Conservation (phyloP, 148 eudicot genomes). For the Beta vulgaris region DNA sequence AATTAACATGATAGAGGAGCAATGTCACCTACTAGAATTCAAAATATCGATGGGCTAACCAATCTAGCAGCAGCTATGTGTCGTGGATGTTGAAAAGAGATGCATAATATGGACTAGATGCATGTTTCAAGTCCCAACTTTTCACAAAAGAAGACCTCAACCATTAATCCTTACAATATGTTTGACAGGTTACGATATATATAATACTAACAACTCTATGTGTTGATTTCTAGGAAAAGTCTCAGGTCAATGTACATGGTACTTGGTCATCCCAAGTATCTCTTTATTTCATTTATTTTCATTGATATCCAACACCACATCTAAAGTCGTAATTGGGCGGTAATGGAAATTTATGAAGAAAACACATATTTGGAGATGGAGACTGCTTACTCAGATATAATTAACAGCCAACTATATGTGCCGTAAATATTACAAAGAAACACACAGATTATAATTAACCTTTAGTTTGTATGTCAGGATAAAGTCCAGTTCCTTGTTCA, state of each 20-base stretch:
- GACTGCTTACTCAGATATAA: too few relatives aligned
- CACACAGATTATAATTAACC: slow-evolving; percentile 36
- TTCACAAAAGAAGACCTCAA: neutral
- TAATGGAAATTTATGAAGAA: neutral
- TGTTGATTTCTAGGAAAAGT: neutral
- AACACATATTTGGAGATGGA: too few relatives aligned
- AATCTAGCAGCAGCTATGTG: too few relatives aligned
- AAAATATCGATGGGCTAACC: too few relatives aligned
- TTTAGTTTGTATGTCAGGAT: slow-evolving; percentile 92
- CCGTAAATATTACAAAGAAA: neutral
- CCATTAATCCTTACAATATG: neutral
- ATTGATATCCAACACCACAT: neutral
- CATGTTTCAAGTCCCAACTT: neutral
- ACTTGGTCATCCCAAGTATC: neutral
- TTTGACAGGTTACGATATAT: neutral
- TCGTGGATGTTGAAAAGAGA: neutral
- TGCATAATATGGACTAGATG: neutral
- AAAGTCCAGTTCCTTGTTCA: slow-evolving; percentile 87
- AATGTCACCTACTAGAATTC: neutral
- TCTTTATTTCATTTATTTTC: too few relatives aligned
- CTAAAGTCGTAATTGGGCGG: neutral
- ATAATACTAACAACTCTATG: neutral
- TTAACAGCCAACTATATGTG: neutral
- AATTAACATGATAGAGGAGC: slow-evolving; percentile 1
- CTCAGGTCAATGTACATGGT: neutral